These are phyloP conservation scores for Coelastrella sp. DNA, from an alignment of 139 green algal genomes.

Conservation along the genomic window DNA sequence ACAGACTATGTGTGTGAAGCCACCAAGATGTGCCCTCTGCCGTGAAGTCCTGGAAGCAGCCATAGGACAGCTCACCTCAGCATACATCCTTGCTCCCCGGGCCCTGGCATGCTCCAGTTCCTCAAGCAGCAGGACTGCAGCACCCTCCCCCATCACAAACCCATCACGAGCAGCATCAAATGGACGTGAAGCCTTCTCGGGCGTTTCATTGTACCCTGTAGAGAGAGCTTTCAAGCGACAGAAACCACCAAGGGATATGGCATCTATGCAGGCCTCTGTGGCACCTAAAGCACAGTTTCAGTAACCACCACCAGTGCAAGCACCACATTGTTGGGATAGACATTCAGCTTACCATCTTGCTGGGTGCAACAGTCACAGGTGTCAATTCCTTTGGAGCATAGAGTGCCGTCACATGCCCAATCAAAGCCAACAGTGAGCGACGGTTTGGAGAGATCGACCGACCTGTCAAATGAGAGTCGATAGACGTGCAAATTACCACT, in stretches of 20 bases:
- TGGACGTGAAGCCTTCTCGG: slow-evolving; percentile 65
- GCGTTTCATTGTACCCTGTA: slow-evolving; percentile 49
- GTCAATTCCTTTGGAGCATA: too few species aligned
- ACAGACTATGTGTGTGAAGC: too few species aligned
- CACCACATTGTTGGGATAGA: not conserved
- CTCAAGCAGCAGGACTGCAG: slow-evolving; percentile 88
- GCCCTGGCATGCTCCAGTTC: slow-evolving; percentile 79
- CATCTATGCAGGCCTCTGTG: slow-evolving; percentile 90
- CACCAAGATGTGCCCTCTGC: not conserved
- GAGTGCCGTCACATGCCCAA: too few species aligned
- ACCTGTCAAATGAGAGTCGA: too few species aligned
- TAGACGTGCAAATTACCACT: too few species aligned
- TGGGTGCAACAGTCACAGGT: too few species aligned
- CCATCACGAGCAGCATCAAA: slow-evolving; percentile 90
- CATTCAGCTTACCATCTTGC: too few species aligned
- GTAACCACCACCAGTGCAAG: too few species aligned
- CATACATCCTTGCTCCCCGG: slow-evolving; percentile 74
- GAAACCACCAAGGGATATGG: slow-evolving; percentile 88
- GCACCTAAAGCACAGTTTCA: too few species aligned
- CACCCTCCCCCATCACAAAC: slow-evolving; percentile 96
- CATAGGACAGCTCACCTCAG: slow-evolving; percentile 37
- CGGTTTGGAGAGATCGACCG: too few species aligned
- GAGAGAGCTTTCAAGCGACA: slow-evolving; percentile 80
- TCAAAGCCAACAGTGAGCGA: too few species aligned
- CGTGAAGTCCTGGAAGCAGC: not conserved